Conservation (phyloP, 345 rosid genomes). For the Tarenaya hassleriana region DNA sequence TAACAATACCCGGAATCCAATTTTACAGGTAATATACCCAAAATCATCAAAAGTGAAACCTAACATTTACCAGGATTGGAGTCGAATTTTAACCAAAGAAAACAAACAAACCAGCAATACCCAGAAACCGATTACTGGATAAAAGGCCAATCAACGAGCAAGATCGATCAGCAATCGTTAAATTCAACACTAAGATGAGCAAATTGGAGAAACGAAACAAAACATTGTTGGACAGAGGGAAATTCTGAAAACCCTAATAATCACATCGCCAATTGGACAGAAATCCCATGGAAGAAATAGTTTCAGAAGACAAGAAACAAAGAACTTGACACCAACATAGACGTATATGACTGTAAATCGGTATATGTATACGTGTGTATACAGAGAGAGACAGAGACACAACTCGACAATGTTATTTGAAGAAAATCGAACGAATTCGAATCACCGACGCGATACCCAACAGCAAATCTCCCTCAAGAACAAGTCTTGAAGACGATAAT, state of each 20-base stretch:
- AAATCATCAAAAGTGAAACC: too few relatives aligned
- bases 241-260: background rate
- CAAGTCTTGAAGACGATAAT: slow-evolving; percentile 13
- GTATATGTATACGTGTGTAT: background rate
- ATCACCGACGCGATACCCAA: background rate
- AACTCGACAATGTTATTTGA: background rate
- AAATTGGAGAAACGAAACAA: background rate
- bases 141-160: slow-evolving; percentile 9
- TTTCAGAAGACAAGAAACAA: background rate
- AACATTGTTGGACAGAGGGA: background rate
- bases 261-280: slow-evolving; percentile 8
- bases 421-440: slow-evolving; percentile 15
- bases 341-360: background rate
- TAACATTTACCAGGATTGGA: too few relatives aligned
- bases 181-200: background rate
- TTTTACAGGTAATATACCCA: background rate
- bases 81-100: background rate
- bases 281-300: background rate
- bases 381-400: slow-evolving; percentile 4
- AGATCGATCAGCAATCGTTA: slow-evolving; percentile 4
- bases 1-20: slow-evolving; percentile 17
- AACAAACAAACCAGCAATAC: slow-evolving; percentile 7
- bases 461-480: background rate
- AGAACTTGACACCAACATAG: slow-evolving; percentile 2
- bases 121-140: slow-evolving; percentile 9